Base-by-base conservation (phyloP, 306 rosid species). In the Trichosanthes truncata region DNA sequence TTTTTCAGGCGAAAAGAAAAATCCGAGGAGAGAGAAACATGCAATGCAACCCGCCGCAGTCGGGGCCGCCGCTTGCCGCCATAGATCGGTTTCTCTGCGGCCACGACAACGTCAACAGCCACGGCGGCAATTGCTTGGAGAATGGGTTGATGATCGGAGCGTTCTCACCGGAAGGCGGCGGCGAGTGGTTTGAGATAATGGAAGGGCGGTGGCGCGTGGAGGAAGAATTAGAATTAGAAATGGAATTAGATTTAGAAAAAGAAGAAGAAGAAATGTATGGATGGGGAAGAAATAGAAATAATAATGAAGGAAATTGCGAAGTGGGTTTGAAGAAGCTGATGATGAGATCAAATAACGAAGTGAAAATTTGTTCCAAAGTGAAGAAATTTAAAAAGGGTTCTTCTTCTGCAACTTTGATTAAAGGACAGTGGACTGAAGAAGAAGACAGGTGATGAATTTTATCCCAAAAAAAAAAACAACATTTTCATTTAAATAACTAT, bases 341-440 rank as follows among this genome's bases (percentile, higher is more conserved):
- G 80, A 63, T 68, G 21, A 68, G 26, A 29, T 29, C 67, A 61
- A 61, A 12, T 26, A 60, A 23, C 66, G 53, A 21, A 25, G 81
- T 77, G 41, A 82, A 85, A 29, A 82, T 53, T 40, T 31, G 25
- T 62, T 48, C 51, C 12, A 29, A 62, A 35, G 87, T 87, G 46
- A 86, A 89, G 78, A 92, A 75, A 81, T 74, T 76, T 55, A 87
- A 82, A 76, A 90, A 84, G 77, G 82, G 45, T 5, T 76, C 80
- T 67, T 76, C 80, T 67, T 48, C 80, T 40, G 73, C 81, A 23
- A 74, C 82, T 51, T 74, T 90, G 76, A 90, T 93, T 83, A 95
- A 93, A 86, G 97, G 99, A 18, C 96, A 93, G 40, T 95, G 97
- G 99, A 88, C 88, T 18, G 89, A 88, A 3, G 97, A 91, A 80